A percentile compares a stretch with the other conserved stretches of the same genome.
phyloP scores from a whole-genome alignment of 2,329 filamentous ascomycete genomes.

The Phaeophleospora eucalypticola region DNA sequence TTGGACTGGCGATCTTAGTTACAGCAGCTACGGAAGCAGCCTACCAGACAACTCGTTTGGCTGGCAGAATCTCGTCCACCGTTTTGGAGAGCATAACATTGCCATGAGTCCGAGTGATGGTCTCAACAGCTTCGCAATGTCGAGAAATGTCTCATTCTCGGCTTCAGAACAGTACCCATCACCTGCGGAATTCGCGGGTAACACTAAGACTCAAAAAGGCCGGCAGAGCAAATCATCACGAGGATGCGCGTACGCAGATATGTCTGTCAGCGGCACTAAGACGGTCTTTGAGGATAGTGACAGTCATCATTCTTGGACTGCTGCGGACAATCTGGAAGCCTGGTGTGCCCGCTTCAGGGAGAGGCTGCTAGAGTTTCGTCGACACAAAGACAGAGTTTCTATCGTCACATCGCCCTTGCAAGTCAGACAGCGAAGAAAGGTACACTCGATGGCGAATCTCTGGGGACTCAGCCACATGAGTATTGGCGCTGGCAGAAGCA shows the following conservation, averaged over 20 bases:
- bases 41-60: not conserved
- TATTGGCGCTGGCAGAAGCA: constrained; percentile 11
- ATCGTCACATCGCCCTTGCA: constrained; percentile 14
- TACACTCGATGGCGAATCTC: constrained; percentile 18
- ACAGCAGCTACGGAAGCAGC: constrained; percentile 1
- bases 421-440: constrained; percentile 14
- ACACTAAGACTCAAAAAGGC: too few species aligned
- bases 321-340: constrained; percentile 12
- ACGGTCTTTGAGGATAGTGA: constrained; percentile 18
- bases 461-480: constrained; percentile 18
- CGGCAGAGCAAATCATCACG: not conserved
- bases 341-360: constrained; percentile 12
- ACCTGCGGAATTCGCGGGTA: too few species aligned
- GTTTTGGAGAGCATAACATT: not conserved
- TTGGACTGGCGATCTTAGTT: not conserved
- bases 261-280: constrained; percentile 5
- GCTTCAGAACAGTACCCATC: not conserved
- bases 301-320: constrained; percentile 19
- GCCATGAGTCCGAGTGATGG: not conserved
- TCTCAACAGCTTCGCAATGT: not conserved
- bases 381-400: constrained; percentile 7
- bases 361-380: constrained; percentile 12
- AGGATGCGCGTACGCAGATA: constrained; percentile 11
- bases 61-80: not conserved
- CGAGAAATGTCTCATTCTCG: not conserved